Evolutionary conservation across 2,329 filamentous ascomycete species (phyloP).

Genomic region (Curvularia verruculosa): DNA sequence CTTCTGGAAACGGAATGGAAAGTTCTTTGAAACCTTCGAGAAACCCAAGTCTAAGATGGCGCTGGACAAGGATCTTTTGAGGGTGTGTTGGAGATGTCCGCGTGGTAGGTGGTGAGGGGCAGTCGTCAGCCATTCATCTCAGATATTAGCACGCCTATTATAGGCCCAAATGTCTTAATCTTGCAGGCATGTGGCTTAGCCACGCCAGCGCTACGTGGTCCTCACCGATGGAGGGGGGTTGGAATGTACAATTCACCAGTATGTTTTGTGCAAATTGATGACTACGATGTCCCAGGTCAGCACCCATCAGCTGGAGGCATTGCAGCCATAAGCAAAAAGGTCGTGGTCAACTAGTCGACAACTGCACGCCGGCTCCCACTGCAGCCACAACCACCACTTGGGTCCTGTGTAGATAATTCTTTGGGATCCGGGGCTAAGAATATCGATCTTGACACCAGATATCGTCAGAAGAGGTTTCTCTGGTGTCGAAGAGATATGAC

Average conservation of each 20-base stretch:
- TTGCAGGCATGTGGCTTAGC: conserved; percentile 2
- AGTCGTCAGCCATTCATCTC: background rate
- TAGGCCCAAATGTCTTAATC: background rate
- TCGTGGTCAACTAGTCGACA: background rate
- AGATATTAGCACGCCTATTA: background rate
- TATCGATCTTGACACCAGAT: background rate
- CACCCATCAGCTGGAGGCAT: background rate
- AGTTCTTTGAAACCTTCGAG: conserved; percentile 6
- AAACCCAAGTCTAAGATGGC: background rate
- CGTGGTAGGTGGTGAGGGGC: background rate
- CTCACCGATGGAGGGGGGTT: background rate
- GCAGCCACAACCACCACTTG: background rate
- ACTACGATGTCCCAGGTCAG: background rate
- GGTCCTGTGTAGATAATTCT: background rate
- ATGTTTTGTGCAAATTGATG: background rate
- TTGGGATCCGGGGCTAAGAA: background rate
- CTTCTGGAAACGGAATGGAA: conserved; percentile 13
- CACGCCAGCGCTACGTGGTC: background rate
- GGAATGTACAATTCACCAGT: background rate
- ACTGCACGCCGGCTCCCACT: background rate
- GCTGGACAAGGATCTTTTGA: background rate
- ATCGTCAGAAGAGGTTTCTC: background rate
- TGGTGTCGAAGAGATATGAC: background rate
- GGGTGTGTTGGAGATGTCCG: background rate
- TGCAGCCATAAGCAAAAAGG: conserved; percentile 1